A percentile compares a stretch with the other conserved stretches of the same genome.
Evolutionary conservation across 495 filamentous ascomycete species (phyloP).

Genomic region (Staphylotrichum tortipilum): DNA sequence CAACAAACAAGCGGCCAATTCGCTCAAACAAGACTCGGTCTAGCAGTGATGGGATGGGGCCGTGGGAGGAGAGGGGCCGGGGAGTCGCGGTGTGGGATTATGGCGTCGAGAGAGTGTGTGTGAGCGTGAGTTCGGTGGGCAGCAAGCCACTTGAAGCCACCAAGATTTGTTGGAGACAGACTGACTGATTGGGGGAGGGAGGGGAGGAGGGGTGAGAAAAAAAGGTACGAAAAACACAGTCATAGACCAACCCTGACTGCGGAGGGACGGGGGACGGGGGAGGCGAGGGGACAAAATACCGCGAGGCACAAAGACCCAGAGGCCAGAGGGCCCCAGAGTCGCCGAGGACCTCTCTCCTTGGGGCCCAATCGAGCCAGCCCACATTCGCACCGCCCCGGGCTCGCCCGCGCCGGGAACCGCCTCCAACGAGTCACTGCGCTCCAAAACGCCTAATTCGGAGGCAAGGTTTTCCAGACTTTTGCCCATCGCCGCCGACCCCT

Average conservation of each 20-base stretch:
- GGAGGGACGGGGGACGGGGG: background rate
- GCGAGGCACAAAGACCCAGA: background rate
- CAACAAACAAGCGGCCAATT: background rate
- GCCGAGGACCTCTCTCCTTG: background rate
- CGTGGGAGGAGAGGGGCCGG: background rate
- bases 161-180: no score
- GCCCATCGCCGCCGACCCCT: background rate
- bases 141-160: background rate
- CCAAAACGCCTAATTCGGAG: constrained; percentile 22
- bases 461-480: constrained; percentile 20
- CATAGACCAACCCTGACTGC: background rate
- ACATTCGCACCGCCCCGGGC: no score
- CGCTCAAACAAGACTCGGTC: constrained; percentile 1
- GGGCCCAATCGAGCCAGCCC: no score
- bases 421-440: constrained; percentile 9
- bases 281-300: background rate
- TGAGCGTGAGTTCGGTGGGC: background rate
- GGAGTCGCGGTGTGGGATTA: constrained; percentile 2
- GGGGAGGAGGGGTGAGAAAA: no score
- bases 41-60: background rate
- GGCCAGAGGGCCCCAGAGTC: background rate
- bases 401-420: no score
- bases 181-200: no score
- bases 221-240: background rate
- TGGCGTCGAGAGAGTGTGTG: background rate